A percentile compares a stretch with the other conserved stretches of the same genome.
Conservation (phyloP, 768 basidiomycete species). For the Suillus hirtellus region DNA sequence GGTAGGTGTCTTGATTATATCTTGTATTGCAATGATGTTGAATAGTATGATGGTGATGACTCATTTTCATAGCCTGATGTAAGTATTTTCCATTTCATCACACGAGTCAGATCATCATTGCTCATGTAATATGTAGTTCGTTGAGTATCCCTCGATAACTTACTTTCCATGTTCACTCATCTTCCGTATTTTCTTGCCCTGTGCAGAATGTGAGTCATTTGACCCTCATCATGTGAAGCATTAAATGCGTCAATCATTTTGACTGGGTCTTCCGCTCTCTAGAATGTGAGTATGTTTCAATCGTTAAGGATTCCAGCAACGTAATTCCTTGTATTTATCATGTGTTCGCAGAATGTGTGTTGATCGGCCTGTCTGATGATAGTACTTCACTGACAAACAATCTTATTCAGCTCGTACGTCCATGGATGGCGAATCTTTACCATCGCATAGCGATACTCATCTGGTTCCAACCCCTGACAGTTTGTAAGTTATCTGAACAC, state of each 20-base stretch:
- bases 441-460: too few relatives aligned
- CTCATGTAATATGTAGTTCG: background rate
- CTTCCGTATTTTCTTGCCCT: background rate
- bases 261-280: background rate
- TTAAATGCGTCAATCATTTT: background rate
- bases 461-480: too few relatives aligned
- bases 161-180: background rate
- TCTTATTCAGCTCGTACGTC: background rate
- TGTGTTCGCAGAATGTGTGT: background rate
- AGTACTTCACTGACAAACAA: background rate
- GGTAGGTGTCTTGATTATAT: background rate
- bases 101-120: background rate
- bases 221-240: background rate
- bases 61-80: background rate
- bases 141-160: background rate
- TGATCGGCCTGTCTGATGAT: background rate
- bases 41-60: background rate
- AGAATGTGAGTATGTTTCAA: background rate
- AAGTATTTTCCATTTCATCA: background rate
- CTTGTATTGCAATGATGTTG: too few relatives aligned
- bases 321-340: background rate
- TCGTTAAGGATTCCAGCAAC: background rate
- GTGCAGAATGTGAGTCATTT: background rate
- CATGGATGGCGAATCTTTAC: too few relatives aligned
- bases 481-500: too few relatives aligned